Evolutionary conservation across 192 early-diverging fungal species (phyloP), one percentile per base, ranked within the genome.

Genomic region (Kickxella alabastrina): DNA sequence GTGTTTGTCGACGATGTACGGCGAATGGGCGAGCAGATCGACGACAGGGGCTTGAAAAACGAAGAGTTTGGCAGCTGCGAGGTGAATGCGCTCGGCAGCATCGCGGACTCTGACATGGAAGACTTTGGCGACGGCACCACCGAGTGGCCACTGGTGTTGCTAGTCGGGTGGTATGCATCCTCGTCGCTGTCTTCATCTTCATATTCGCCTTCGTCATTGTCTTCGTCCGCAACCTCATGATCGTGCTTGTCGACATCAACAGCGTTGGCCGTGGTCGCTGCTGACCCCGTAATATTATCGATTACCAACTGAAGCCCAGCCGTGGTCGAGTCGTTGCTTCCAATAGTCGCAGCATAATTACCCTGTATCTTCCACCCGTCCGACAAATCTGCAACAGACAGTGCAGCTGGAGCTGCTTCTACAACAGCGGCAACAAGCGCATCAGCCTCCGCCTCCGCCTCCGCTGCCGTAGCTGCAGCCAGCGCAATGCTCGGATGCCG

Each of bases 21-120:
- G 6, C 51, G 32, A 3, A 45, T 29, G 0, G 70, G 59, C 19
- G 64, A 50, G 25, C 54, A 59, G 28, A 74, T 74, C 18, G 70
- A 74, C 14, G 72, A 59, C 12, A 75, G 57, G 12, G 72, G 72
- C 44, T 75, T 75, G 57, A 60, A 75, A 54, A 75, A 68, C 35
- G 72, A 63, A 45, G 72, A 75, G 54, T 75, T 75, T 13, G 65
- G 66, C 37, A 75, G 42, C 43, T 75, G 72, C 24, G 61, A 62
- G 15, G 54, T 59, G 38, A 74, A 58, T 32, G 31, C 12, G 38
- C 29, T 47, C 6, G 44, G 4, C 2, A n/a, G 22, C 12, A 23
- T 3, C 15, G 51, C 28, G 14, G 51, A 53, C 40, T 32, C 17
- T 12, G 40, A 19, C 47, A 24, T 22, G 28, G 52, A 28, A 6